Base-by-base conservation (phyloP, 2,329 filamentous ascomycete genomes). In the Microdochium nivale region DNA sequence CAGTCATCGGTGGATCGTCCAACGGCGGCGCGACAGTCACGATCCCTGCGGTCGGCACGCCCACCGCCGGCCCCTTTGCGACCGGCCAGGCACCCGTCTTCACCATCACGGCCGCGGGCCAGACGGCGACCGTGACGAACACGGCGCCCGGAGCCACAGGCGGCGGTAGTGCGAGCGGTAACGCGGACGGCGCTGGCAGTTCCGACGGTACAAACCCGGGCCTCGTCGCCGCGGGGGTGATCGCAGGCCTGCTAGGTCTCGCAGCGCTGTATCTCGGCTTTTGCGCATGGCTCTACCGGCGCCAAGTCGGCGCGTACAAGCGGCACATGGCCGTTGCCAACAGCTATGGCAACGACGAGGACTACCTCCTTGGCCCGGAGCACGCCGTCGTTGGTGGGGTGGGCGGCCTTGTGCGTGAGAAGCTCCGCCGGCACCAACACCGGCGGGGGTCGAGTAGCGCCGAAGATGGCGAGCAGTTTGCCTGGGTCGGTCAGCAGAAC, bases 221-320 rank as follows among this genome's bases (percentile, higher is more conserved):
- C 0, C 70, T 74, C 14, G 72, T 79, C 49, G 71, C 71, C 16
- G 72, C 74, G 1, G 71, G 73, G 25, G 68, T 84, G 21, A 70
- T 90, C 30, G 86, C 87, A 0, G 85, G 83, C n/a, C 61, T 84
- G 3, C 74, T 87, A 3, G 80, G 80, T 48, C 59, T 86, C 19
- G 60, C 82, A 0, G 83, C 83, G 2, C 69, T 71, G 1, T 88
- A 88, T 63, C 76, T 88, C 13, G 83, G 81, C 47, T 88, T 86
- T 71, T 87, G 84, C 67, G 77, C 80, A 19, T 89, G 83, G 80
- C 70, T 90, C 8, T 90, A 90, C 71, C 77, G 85, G 25, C 83
- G 83, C 48, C 86, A 87, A 64, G 77, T 90, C 16, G 67, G 71
- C 27, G 78, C 87, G 10, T 90, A 89, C 73, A 84, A 85, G 66